Evolutionary conservation across 148 eudicot genomes (phyloP).

Genomic region (Fagopyrum tataricum): DNA sequence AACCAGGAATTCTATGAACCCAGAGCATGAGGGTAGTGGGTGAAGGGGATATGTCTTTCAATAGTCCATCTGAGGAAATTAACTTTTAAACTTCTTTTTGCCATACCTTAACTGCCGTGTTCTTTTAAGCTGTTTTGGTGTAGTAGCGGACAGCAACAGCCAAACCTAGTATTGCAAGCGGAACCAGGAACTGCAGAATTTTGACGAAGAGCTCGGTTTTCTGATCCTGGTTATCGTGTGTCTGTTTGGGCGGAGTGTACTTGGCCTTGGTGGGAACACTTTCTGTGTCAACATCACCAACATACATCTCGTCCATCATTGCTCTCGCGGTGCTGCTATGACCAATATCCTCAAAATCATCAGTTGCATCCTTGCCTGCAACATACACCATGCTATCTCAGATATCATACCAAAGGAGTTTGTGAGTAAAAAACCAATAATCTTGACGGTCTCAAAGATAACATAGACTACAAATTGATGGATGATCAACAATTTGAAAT

Average conservation of each 20-base stretch:
- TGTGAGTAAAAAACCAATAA: not conserved
- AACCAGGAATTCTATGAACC: not conserved
- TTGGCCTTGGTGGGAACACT: constrained; percentile 44
- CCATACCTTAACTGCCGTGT: not conserved
- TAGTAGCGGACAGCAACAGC: constrained; percentile 71
- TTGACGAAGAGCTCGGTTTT: constrained; percentile 64
- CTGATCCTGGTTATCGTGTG: constrained; percentile 64
- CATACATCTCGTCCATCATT: constrained; percentile 70
- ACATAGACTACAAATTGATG: not conserved
- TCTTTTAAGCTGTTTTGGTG: constrained; percentile 39
- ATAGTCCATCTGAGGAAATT: not conserved
- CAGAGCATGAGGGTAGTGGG: not conserved
- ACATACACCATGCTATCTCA: not conserved
- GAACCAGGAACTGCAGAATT: constrained; percentile 65
- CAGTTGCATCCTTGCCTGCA: constrained; percentile 91
- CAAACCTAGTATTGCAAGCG: constrained; percentile 23
- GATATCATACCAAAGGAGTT: not conserved
- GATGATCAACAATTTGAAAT: not conserved
- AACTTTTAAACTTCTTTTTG: not conserved
- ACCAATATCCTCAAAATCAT: constrained; percentile 92
- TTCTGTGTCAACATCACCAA: constrained; percentile 61
- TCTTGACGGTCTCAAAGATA: not conserved
- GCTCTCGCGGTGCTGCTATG: constrained; percentile 77
- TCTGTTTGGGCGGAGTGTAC: constrained; percentile 72
- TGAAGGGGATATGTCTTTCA: not conserved